These are phyloP conservation scores for Yarrowia sp. DNA, from an alignment of 805 yeast species.

Conservation along the genomic window DNA sequence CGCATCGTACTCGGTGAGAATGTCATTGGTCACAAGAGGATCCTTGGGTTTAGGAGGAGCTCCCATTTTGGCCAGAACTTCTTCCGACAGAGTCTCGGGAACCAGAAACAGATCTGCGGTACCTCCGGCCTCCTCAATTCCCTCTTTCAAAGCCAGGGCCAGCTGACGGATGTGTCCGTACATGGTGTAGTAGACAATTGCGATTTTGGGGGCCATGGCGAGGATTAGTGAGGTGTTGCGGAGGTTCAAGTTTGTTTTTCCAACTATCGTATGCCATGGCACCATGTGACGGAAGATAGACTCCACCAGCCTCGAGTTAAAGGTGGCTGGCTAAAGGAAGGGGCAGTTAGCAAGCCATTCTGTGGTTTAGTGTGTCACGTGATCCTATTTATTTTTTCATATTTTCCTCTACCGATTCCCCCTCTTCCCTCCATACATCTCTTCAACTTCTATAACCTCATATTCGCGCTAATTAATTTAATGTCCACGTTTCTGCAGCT, in stretches of 20 bases:
- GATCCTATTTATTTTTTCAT: neutral
- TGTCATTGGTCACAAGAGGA: slow-evolving; percentile 60
- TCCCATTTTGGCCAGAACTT: slow-evolving; percentile 63
- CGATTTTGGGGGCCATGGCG: slow-evolving; percentile 58
- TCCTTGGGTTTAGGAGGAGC: slow-evolving; percentile 60
- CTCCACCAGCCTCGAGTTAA: too few relatives aligned
- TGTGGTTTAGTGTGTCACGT: too few relatives aligned
- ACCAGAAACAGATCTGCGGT: slow-evolving; percentile 76
- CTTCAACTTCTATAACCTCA: too few relatives aligned
- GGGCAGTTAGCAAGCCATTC: too few relatives aligned
- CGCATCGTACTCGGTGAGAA: slow-evolving; percentile 69
- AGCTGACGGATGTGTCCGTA: slow-evolving; percentile 77
- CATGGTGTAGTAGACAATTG: slow-evolving; percentile 79
- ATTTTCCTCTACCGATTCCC: too few relatives aligned
- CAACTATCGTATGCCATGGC: neutral
- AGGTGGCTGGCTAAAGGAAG: too few relatives aligned
- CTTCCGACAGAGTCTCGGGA: slow-evolving; percentile 75
- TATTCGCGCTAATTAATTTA: slow-evolving; percentile 17
- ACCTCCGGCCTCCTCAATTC: slow-evolving; percentile 74
- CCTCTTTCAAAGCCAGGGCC: slow-evolving; percentile 73
- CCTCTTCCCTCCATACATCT: too few relatives aligned
- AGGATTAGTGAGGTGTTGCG: neutral
- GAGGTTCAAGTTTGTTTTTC: neutral
- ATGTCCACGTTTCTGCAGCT: slow-evolving; percentile 25
- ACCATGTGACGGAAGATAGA: neutral